Percentiles rank a stretch among this genome's conserved stretches.
phyloP scores from a whole-genome alignment of 2,329 filamentous ascomycete genomes.

The Phyllosticta capitalensis region DNA sequence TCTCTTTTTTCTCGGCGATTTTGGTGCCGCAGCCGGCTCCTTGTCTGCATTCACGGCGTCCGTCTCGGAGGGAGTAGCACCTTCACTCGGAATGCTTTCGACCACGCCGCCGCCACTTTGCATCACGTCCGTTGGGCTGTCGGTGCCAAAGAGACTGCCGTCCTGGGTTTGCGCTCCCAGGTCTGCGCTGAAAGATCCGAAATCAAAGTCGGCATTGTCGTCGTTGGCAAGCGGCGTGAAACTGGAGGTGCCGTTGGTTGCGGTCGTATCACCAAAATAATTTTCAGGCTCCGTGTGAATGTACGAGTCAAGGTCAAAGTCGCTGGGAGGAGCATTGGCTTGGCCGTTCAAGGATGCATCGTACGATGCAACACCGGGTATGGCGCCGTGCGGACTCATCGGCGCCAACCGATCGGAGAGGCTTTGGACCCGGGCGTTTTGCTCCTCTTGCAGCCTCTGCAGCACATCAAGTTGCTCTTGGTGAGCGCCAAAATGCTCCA shows the following conservation, averaged over 20 bases:
- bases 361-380: constrained; percentile 28
- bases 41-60: not conserved
- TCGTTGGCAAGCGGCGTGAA: constrained; percentile 20
- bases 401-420: constrained; percentile 67
- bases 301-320: constrained; percentile 38
- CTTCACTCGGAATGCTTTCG: constrained; percentile 26
- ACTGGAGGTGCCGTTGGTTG: constrained; percentile 4
- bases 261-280: constrained; percentile 36
- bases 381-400: constrained; percentile 67
- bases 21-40: not conserved
- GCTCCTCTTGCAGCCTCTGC: constrained; percentile 67
- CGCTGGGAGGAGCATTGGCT: constrained; percentile 12
- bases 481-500: constrained; percentile 58
- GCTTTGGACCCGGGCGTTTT: constrained; percentile 66
- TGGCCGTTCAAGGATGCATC: not conserved
- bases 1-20: constrained; percentile 7
- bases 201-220: constrained; percentile 13
- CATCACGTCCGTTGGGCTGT: not conserved
- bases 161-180: constrained; percentile 1
- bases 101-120: constrained; percentile 16
- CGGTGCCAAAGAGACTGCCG: constrained; percentile 2
- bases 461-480: constrained; percentile 70
- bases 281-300: constrained; percentile 39
- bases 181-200: constrained; percentile 11
- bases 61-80: constrained; percentile 16